Conservation (phyloP, 345 rosid species). For the Corymbia maculata region DNA sequence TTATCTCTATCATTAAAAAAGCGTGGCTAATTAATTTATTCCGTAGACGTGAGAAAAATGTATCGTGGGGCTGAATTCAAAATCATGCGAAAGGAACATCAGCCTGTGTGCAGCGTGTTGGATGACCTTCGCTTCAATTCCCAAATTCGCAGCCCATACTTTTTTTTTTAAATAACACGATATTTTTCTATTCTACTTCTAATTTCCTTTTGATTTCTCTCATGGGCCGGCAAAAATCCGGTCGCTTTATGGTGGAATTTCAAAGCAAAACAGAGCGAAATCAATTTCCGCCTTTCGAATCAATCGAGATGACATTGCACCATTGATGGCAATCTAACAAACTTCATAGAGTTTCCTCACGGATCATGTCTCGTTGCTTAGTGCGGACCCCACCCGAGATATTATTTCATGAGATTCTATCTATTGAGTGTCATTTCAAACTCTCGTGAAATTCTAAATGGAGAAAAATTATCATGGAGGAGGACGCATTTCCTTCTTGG, state of each 20-base stretch:
- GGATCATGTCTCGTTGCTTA: neutral
- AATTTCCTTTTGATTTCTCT: neutral
- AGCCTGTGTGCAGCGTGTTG: accelerated
- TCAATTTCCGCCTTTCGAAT: neutral
- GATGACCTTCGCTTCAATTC: neutral
- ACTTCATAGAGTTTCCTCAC: neutral
- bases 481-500: neutral
- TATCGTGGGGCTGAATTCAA: neutral
- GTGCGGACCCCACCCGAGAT: neutral
- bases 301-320: neutral
- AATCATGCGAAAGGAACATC: neutral
- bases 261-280: accelerated
- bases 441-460: neutral
- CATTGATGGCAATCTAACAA: neutral
- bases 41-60: neutral
- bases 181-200: neutral
- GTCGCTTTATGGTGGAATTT: neutral
- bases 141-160: neutral
- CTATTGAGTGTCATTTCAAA: accelerated
- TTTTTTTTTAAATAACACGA: neutral
- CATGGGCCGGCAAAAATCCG: neutral
- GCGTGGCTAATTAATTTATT: neutral
- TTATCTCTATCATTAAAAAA: neutral
- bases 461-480: neutral
- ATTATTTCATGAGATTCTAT: neutral